Conservation (phyloP, 1,284 basidiomycete genomes). For the Phenoliferia sp. region DNA sequence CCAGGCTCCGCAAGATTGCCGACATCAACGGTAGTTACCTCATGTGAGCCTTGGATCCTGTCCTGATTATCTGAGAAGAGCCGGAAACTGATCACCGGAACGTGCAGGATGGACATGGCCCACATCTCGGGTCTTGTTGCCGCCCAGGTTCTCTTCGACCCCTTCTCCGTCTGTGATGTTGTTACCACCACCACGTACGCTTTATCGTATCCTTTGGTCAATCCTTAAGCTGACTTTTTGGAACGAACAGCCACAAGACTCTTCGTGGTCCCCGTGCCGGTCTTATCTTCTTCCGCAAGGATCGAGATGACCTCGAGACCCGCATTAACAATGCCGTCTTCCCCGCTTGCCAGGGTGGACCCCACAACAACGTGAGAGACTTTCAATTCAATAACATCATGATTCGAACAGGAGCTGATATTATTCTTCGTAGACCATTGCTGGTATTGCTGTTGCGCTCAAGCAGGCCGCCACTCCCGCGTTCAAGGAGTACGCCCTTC, state of each 20-base stretch:
- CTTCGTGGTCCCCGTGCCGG: slow-evolving; percentile 97
- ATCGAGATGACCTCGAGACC: slow-evolving; percentile 87
- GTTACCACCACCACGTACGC: slow-evolving; percentile 88
- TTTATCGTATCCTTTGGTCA: background rate
- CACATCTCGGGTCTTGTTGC: slow-evolving; percentile 96
- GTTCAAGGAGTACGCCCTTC: slow-evolving; percentile 89
- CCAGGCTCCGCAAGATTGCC: slow-evolving; percentile 71
- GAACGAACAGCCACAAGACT: slow-evolving; percentile 78
- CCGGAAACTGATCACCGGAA: slow-evolving; percentile 39
- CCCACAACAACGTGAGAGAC: slow-evolving; percentile 87
- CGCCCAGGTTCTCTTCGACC: slow-evolving; percentile 83
- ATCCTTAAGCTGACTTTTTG: slow-evolving; percentile 18
- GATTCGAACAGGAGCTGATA: background rate
- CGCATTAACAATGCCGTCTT: slow-evolving; percentile 98
- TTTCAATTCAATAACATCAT: background rate
- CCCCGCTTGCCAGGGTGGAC: slow-evolving; percentile 99
- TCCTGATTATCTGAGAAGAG: background rate
- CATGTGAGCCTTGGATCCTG: slow-evolving; percentile 32
- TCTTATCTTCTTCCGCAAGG: slow-evolving; percentile 98
- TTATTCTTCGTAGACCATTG: slow-evolving; percentile 65
- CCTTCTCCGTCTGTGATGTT: slow-evolving; percentile 96
- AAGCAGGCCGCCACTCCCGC: slow-evolving; percentile 86
- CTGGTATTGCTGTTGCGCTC: slow-evolving; percentile 90
- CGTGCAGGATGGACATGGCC: slow-evolving; percentile 90
- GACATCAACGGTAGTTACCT: slow-evolving; percentile 83